Evolutionary conservation across 768 basidiomycete species (phyloP).

Genomic region (Pisolithus microcarpus): DNA sequence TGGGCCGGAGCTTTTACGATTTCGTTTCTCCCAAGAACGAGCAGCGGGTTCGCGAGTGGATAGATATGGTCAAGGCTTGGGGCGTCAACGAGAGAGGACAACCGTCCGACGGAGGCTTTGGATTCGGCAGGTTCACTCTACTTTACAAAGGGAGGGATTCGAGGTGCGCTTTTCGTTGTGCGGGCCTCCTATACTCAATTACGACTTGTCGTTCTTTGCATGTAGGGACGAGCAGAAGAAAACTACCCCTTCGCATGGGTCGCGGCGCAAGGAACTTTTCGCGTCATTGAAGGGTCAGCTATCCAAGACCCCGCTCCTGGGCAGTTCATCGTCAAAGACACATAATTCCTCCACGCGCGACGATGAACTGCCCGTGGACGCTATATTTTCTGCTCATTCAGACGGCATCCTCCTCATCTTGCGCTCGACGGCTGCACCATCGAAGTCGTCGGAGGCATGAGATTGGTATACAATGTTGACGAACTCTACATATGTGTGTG

Average conservation of each 20-base stretch:
- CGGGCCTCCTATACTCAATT: neutral
- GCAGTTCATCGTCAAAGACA: constrained; percentile 5
- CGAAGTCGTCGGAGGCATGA: neutral
- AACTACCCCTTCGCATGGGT: constrained; percentile 20
- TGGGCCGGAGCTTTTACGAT: constrained; percentile 67
- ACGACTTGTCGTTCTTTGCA: no score
- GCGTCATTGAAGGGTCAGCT: constrained; percentile 8
- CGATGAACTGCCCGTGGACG: constrained; percentile 54
- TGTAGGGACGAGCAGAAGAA: constrained; percentile 21
- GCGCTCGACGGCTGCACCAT: constrained; percentile 35
- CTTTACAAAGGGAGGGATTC: constrained; percentile 56
- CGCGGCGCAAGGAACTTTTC: constrained; percentile 25
- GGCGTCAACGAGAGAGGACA: constrained; percentile 80
- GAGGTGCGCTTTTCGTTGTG: constrained; percentile 22
- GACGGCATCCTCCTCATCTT: constrained; percentile 79
- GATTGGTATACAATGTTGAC: neutral
- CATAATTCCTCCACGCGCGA: constrained; percentile 6
- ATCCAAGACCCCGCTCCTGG: constrained; percentile 6
- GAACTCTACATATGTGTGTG: neutral
- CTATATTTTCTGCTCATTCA: constrained; percentile 81
- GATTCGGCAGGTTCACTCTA: constrained; percentile 65
- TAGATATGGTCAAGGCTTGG: constrained; percentile 73
- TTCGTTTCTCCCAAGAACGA: constrained; percentile 64
- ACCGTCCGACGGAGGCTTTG: constrained; percentile 80
- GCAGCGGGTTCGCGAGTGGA: constrained; percentile 60